Conservation (phyloP, 805 yeast species). For the Yamadazyma endophytica region DNA sequence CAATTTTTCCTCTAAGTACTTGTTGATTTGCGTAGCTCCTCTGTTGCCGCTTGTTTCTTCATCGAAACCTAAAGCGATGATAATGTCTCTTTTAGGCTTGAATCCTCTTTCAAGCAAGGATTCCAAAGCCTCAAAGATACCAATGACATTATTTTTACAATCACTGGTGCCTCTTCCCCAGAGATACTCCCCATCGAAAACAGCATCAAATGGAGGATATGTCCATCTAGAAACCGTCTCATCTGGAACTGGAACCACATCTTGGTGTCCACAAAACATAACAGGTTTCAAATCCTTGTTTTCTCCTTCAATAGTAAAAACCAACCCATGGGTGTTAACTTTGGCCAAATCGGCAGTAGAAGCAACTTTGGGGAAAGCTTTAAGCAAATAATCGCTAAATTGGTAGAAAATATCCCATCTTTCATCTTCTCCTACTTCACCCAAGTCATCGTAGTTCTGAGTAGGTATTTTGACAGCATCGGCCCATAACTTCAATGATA, state of each 20-base stretch:
- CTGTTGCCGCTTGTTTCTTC: slow-evolving; percentile 66
- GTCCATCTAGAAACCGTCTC: slow-evolving; percentile 58
- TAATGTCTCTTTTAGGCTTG: slow-evolving; percentile 55
- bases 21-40: slow-evolving; percentile 56
- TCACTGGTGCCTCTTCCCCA: slow-evolving; percentile 82
- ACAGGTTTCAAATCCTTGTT: slow-evolving; percentile 56
- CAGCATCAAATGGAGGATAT: slow-evolving; percentile 56
- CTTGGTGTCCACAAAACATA: slow-evolving; percentile 71
- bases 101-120: slow-evolving; percentile 50
- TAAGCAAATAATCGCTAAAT: slow-evolving; percentile 51
- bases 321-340: slow-evolving; percentile 60
- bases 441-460: slow-evolving; percentile 7
- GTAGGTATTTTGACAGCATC: slow-evolving; percentile 10
- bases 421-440: slow-evolving; percentile 9
- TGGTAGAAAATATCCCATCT: slow-evolving; percentile 35
- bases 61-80: slow-evolving; percentile 71
- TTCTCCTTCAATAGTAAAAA: slow-evolving; percentile 59
- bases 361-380: slow-evolving; percentile 52
- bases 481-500: slow-evolving; percentile 5
- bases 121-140: slow-evolving; percentile 63
- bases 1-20: slow-evolving; percentile 45
- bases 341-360: slow-evolving; percentile 45
- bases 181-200: slow-evolving; percentile 59
- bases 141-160: slow-evolving; percentile 67
- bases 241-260: slow-evolving; percentile 71